Conservation (phyloP, 139 green algal species). For the Spirogloea muscicola region DNA sequence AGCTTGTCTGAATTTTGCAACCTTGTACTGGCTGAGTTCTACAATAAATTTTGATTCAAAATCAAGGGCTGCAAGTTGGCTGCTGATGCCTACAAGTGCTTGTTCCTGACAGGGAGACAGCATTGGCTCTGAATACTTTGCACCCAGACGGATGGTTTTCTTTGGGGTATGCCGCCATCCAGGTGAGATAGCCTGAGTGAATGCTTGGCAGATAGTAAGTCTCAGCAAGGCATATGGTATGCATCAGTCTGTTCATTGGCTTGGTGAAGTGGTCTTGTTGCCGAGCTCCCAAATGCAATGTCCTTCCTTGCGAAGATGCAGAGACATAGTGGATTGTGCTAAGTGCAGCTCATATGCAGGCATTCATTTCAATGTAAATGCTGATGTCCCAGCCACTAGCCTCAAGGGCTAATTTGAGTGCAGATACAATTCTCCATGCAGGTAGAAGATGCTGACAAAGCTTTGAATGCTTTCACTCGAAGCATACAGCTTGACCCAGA, state of each 20-base stretch:
- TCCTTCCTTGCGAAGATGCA: background rate
- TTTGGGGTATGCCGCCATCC: slow-evolving; percentile 56
- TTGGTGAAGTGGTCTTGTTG: background rate
- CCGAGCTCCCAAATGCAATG: background rate
- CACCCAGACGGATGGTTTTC: slow-evolving; percentile 84
- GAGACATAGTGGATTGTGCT: background rate
- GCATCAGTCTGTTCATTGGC: background rate
- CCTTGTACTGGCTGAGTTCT: too few relatives aligned
- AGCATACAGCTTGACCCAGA: slow-evolving; percentile 76
- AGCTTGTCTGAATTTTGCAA: too few relatives aligned
- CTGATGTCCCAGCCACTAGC: background rate
- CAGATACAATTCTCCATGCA: background rate
- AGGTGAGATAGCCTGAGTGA: slow-evolving; percentile 3
- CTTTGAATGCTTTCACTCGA: slow-evolving; percentile 70
- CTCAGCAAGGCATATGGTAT: background rate
- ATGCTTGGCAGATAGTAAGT: background rate
- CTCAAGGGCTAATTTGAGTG: background rate
- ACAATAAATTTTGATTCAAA: too few relatives aligned
- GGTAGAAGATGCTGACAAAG: slow-evolving; percentile 9
- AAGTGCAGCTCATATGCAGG: background rate
- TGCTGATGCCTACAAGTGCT: background rate
- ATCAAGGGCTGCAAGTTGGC: background rate
- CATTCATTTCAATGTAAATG: background rate
- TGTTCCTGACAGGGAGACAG: slow-evolving; percentile 51
- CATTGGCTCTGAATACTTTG: slow-evolving; percentile 79